Evolutionary conservation across 371 early-diverging fungal genomes (phyloP).

Genomic region (Mucor saturninus): DNA sequence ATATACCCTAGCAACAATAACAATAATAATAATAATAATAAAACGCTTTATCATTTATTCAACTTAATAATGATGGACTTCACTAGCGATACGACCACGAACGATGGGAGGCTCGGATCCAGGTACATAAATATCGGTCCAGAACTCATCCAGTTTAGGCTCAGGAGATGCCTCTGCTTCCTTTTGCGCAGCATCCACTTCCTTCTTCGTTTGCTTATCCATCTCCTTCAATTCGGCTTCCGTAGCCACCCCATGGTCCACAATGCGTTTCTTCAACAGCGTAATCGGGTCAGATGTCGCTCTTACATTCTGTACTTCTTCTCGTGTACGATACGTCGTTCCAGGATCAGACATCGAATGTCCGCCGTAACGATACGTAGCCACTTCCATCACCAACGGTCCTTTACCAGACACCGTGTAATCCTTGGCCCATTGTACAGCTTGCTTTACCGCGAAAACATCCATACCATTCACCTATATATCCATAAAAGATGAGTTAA

Average conservation of each 20-base stretch:
- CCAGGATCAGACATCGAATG: conserved; percentile 99
- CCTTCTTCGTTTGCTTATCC: conserved; percentile 87
- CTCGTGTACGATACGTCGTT: conserved; percentile 97
- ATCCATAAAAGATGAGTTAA: too few species aligned
- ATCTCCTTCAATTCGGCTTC: conserved; percentile 93
- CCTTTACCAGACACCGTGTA: conserved; percentile 85
- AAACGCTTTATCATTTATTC: background rate
- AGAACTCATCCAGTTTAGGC: conserved; percentile 77
- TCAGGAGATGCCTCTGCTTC: conserved; percentile 87
- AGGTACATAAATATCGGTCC: conserved; percentile 81
- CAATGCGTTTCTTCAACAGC: conserved; percentile 81
- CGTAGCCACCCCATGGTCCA: conserved; percentile 70
- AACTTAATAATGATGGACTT: conserved; percentile 52
- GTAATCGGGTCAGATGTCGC: conserved; percentile 92
- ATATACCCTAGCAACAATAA: background rate
- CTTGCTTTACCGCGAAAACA: conserved; percentile 89
- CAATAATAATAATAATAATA: background rate
- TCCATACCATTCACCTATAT: conserved; percentile 92
- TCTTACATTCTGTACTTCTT: conserved; percentile 97
- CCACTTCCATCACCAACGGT: conserved; percentile 96
- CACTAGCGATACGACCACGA: conserved; percentile 82
- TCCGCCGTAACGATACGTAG: conserved; percentile 98
- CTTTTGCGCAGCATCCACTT: conserved; percentile 85
- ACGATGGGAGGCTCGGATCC: conserved; percentile 74
- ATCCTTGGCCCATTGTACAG: conserved; percentile 83